These are phyloP conservation scores for Colletotrichum sp. DNA, from an alignment of 2,329 filamentous ascomycete species.

Conservation along the genomic window DNA sequence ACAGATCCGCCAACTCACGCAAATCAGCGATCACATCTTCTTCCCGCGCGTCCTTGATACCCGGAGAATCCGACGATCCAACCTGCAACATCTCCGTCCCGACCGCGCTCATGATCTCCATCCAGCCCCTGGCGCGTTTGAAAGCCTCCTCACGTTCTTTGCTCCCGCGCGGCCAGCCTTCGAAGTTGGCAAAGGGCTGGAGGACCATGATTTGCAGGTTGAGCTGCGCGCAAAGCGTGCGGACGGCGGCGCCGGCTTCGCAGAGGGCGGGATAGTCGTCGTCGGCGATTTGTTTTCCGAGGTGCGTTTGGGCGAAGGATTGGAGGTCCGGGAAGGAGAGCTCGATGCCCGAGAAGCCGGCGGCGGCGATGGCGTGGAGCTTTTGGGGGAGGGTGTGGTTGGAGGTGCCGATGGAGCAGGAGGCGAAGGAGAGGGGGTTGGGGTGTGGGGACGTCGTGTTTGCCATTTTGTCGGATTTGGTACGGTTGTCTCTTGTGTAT, in stretches of 20 bases:
- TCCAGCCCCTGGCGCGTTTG: slow-evolving; percentile 67
- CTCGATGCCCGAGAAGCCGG: slow-evolving; percentile 73
- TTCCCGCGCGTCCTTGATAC: slow-evolving; percentile 54
- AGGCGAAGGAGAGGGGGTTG: slow-evolving; percentile 57
- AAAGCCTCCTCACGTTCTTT: slow-evolving; percentile 67
- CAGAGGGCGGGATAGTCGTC: slow-evolving; percentile 66
- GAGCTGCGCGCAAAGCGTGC: slow-evolving; percentile 56
- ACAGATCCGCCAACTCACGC: slow-evolving; percentile 65
- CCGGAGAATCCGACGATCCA: slow-evolving; percentile 65
- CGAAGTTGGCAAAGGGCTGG: slow-evolving; percentile 79
- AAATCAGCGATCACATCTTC: slow-evolving; percentile 63
- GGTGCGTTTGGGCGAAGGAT: slow-evolving; percentile 57
- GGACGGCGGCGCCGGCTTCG: slow-evolving; percentile 58
- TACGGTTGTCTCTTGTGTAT: too few relatives aligned
- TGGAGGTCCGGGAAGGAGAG: slow-evolving; percentile 77
- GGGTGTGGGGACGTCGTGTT: not conserved
- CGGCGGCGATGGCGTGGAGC: slow-evolving; percentile 65
- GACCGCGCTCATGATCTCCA: slow-evolving; percentile 71
- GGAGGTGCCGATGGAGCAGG: slow-evolving; percentile 52
- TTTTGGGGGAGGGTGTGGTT: slow-evolving; percentile 61
- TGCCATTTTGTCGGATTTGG: not conserved
- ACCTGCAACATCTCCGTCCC: slow-evolving; percentile 76
- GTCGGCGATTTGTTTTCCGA: slow-evolving; percentile 54
- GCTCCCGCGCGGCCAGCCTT: slow-evolving; percentile 70
- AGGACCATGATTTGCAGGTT: slow-evolving; percentile 70